Evolutionary conservation across 2,329 filamentous ascomycete genomes (phyloP).

Genomic region (Graphilbum fragrans): DNA sequence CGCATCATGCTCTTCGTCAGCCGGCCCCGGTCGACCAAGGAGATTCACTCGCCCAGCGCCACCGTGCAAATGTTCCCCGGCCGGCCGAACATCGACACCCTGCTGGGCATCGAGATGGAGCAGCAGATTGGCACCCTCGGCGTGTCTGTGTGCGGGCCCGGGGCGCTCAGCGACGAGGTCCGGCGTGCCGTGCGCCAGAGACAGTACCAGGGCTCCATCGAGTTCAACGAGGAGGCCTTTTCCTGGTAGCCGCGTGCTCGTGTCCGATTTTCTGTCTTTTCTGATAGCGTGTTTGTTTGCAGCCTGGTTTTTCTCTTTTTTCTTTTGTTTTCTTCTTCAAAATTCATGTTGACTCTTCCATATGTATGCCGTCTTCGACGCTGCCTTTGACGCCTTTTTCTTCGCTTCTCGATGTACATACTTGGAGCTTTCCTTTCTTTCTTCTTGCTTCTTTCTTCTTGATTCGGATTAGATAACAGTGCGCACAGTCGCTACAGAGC

Average conservation of each 20-base stretch:
- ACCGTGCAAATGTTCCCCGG: conserved; percentile 81
- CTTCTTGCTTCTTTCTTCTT: not conserved
- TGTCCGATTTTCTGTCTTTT: not conserved
- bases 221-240: conserved; percentile 73
- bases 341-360: too few relatives aligned
- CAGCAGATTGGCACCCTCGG: conserved; percentile 62
- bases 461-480: too few relatives aligned
- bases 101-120: conserved; percentile 63
- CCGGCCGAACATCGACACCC: conserved; percentile 59
- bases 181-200: conserved; percentile 52
- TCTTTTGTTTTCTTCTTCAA: not conserved
- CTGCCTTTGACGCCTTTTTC: not conserved
- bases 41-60: conserved; percentile 65
- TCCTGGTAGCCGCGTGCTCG: conserved; percentile 31
- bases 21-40: conserved; percentile 61
- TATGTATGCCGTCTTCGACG: not conserved
- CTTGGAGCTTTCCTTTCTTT: not conserved
- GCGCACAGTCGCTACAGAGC: too few relatives aligned
- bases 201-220: conserved; percentile 54
- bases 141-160: conserved; percentile 64
- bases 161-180: conserved; percentile 64
- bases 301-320: not conserved
- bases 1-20: conserved; percentile 71
- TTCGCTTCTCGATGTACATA: not conserved
- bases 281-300: not conserved